phyloP scores from a whole-genome alignment of 2,329 filamentous ascomycete genomes.

The Anisogramma anomala region DNA sequence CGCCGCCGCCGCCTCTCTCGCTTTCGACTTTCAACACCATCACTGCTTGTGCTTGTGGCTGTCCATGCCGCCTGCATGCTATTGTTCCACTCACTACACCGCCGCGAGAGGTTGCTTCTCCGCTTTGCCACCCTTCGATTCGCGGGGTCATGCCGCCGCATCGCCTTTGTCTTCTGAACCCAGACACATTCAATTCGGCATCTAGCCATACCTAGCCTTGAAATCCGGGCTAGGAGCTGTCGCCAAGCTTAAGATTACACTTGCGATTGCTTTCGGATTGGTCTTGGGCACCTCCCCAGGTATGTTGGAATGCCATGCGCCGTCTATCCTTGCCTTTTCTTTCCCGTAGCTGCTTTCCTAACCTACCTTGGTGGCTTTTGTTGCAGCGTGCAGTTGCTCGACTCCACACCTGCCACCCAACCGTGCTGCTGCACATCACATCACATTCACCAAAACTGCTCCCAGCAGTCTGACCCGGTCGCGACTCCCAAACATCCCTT shows the following conservation, averaged over 20 bases:
- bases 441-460: too few relatives aligned
- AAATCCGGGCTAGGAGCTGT: too few relatives aligned
- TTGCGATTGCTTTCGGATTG: neutral
- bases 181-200: neutral
- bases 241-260: too few relatives aligned
- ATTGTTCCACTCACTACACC: neutral
- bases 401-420: too few relatives aligned
- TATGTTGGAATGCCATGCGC: conserved; percentile 2
- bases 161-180: conserved; percentile 4
- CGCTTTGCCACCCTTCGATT: neutral
- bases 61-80: neutral
- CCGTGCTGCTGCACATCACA: too few relatives aligned
- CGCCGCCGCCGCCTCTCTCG: too few relatives aligned
- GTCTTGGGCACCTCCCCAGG: neutral
- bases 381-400: too few relatives aligned
- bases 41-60: neutral
- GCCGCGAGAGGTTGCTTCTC: neutral
- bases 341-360: neutral
- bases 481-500: too few relatives aligned
- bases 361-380: too few relatives aligned
- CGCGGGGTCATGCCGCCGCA: conserved; percentile 12
- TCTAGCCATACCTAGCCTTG: neutral
- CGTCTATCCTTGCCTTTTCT: neutral
- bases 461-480: too few relatives aligned
- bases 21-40: too few relatives aligned